Conservation (phyloP, 345 rosid genomes). For the Eucalyptus polyanthemos region DNA sequence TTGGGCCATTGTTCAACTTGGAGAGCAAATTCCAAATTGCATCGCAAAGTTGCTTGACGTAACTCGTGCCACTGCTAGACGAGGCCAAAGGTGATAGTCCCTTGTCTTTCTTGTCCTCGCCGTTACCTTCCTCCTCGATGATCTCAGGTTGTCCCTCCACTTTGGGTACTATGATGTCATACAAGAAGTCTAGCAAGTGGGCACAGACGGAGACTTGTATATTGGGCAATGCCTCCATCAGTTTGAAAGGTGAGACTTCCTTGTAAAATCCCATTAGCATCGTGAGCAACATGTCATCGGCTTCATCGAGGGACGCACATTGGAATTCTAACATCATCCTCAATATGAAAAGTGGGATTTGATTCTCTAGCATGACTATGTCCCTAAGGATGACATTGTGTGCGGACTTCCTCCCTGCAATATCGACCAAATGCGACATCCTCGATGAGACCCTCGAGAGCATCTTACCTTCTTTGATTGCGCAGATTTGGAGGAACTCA, state of each 20-base stretch:
- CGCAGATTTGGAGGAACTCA: slow-evolving; percentile 38
- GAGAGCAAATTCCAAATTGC: slow-evolving; percentile 12
- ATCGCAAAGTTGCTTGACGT: not conserved
- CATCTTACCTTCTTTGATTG: slow-evolving; percentile 14
- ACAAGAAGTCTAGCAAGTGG: slow-evolving; percentile 48
- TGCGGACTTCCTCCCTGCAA: slow-evolving; percentile 20
- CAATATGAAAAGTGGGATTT: slow-evolving; percentile 46
- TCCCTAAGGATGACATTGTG: slow-evolving; percentile 48
- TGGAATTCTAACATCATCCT: slow-evolving; percentile 34
- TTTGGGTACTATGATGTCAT: slow-evolving; percentile 30
- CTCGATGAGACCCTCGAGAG: slow-evolving; percentile 18
- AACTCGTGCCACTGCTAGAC: not conserved
- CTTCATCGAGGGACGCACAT: slow-evolving; percentile 6
- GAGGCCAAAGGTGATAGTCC: not conserved
- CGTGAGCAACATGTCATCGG: slow-evolving; percentile 20
- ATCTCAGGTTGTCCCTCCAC: slow-evolving; percentile 4
- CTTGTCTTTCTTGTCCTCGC: not conserved
- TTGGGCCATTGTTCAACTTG: slow-evolving; percentile 1
- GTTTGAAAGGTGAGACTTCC: slow-evolving; percentile 43
- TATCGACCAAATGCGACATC: slow-evolving; percentile 26
- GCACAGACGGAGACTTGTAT: slow-evolving; percentile 6
- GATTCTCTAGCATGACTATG: slow-evolving; percentile 68
- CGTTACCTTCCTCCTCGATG: not conserved
- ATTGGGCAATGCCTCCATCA: not conserved
- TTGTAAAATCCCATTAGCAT: slow-evolving; percentile 29